Evolutionary conservation across 768 basidiomycete species (phyloP).

Genomic region (Leccinum boreale): DNA sequence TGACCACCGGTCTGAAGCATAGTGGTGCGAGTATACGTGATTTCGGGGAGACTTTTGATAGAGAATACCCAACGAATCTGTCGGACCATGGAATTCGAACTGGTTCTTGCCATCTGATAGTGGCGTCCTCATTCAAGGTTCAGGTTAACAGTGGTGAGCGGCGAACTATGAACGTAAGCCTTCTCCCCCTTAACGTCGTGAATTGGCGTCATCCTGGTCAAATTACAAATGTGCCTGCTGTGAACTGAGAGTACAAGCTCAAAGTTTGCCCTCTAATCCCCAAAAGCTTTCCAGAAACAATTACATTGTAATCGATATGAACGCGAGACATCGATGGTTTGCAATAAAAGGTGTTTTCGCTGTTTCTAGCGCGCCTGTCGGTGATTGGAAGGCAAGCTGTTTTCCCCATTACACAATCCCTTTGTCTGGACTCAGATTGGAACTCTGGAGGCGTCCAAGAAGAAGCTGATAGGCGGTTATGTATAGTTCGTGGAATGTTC

Average conservation of each 20-base stretch:
- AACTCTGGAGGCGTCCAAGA: background rate
- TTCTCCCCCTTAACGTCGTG: constrained; percentile 7
- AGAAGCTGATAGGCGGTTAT: background rate
- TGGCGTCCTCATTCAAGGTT: constrained; percentile 14
- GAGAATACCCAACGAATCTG: background rate
- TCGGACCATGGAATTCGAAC: background rate
- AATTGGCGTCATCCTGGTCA: background rate
- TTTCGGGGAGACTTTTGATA: background rate
- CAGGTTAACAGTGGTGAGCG: background rate
- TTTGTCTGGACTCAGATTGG: constrained; percentile 1
- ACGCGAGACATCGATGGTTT: constrained; percentile 22
- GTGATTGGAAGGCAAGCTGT: constrained; percentile 8
- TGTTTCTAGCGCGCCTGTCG: constrained; percentile 3
- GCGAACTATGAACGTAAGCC: constrained; percentile 6
- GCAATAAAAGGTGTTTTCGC: constrained; percentile 4
- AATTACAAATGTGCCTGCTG: constrained; percentile 17
- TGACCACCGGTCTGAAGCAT: background rate
- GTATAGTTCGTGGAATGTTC: background rate
- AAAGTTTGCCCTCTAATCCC: constrained; percentile 14
- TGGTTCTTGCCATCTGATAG: constrained; percentile 3
- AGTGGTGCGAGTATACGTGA: background rate
- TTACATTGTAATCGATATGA: constrained; percentile 42
- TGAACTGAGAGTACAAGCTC: background rate
- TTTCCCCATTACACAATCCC: constrained; percentile 8
- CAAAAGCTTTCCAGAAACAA: constrained; percentile 39